A percentile compares a stretch with the other conserved stretches of the same genome.
phyloP scores from a whole-genome alignment of 495 filamentous ascomycete genomes.

The Rhypophila decipiens region DNA sequence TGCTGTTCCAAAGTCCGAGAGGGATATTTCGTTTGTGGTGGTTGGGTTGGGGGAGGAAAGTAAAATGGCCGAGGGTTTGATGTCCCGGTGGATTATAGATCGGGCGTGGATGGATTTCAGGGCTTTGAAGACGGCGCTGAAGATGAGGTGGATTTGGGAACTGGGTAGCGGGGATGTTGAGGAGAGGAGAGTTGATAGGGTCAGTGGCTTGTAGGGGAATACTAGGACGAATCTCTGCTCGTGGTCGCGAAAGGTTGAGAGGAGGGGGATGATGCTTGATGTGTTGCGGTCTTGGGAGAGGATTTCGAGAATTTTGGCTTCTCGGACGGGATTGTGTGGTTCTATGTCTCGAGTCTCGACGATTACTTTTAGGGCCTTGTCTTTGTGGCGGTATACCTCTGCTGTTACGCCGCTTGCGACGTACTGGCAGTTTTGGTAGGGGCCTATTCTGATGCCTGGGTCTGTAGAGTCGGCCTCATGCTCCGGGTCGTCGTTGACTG shows the following conservation, averaged over 20 bases:
- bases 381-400: slow-evolving; percentile 56
- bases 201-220: slow-evolving; percentile 76
- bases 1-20: slow-evolving; percentile 89
- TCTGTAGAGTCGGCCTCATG: neutral
- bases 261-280: slow-evolving; percentile 66
- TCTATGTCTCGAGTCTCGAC: slow-evolving; percentile 62
- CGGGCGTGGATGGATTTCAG: slow-evolving; percentile 63
- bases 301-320: slow-evolving; percentile 62
- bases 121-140: slow-evolving; percentile 65
- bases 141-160: slow-evolving; percentile 37
- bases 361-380: slow-evolving; percentile 83
- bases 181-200: slow-evolving; percentile 58
- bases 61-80: slow-evolving; percentile 89
- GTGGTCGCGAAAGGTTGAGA: slow-evolving; percentile 64
- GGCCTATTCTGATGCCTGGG: slow-evolving; percentile 57
- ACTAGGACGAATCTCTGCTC: slow-evolving; percentile 66
- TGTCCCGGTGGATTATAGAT: slow-evolving; percentile 83
- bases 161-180: slow-evolving; percentile 34
- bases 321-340: slow-evolving; percentile 74
- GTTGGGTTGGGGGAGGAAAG: slow-evolving; percentile 56
- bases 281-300: slow-evolving; percentile 38
- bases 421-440: slow-evolving; percentile 63
- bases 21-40: slow-evolving; percentile 65
- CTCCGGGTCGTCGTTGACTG: too few species aligned
- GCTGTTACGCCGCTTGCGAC: slow-evolving; percentile 74